Conservation (phyloP, 768 basidiomycete genomes). For the Cyathus striatus region DNA sequence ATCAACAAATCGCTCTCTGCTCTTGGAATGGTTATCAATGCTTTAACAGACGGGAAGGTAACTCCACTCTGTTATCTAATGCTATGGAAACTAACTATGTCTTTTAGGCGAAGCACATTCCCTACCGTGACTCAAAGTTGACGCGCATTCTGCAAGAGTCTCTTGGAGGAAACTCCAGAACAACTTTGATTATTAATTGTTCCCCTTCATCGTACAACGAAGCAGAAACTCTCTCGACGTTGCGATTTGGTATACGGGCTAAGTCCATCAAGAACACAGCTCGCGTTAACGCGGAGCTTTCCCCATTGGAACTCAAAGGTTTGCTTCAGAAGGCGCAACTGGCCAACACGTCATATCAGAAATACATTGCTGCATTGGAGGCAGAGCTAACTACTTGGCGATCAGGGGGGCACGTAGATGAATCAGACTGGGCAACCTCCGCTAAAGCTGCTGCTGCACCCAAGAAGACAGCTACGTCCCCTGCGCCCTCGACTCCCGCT, state of each 20-base stretch:
- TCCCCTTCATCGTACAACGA: constrained; percentile 98
- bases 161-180: constrained; percentile 89
- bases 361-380: constrained; percentile 86
- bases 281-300: constrained; percentile 95
- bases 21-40: constrained; percentile 99
- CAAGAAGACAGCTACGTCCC: constrained; percentile 64
- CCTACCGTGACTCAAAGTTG: constrained; percentile 98
- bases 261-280: constrained; percentile 99
- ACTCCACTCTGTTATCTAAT: constrained; percentile 1
- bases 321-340: constrained; percentile 86
- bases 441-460: constrained; percentile 53
- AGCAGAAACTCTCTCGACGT: constrained; percentile 89
- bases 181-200: constrained; percentile 99
- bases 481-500: constrained; percentile 51
- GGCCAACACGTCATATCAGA: constrained; percentile 77
- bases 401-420: constrained; percentile 78
- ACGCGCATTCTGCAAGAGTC: constrained; percentile 99
- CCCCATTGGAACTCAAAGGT: constrained; percentile 92
- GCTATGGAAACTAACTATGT: too few species aligned
- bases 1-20: constrained; percentile 99
- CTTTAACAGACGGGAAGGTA: constrained; percentile 93
- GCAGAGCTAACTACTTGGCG: constrained; percentile 91
- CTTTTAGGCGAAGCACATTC: constrained; percentile 86
- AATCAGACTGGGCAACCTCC: constrained; percentile 72
- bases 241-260: constrained; percentile 99